Percentiles rank a stretch among this genome's conserved stretches.
phyloP scores from a whole-genome alignment of 805 yeast species.

The Lipomyces mesembrius region DNA sequence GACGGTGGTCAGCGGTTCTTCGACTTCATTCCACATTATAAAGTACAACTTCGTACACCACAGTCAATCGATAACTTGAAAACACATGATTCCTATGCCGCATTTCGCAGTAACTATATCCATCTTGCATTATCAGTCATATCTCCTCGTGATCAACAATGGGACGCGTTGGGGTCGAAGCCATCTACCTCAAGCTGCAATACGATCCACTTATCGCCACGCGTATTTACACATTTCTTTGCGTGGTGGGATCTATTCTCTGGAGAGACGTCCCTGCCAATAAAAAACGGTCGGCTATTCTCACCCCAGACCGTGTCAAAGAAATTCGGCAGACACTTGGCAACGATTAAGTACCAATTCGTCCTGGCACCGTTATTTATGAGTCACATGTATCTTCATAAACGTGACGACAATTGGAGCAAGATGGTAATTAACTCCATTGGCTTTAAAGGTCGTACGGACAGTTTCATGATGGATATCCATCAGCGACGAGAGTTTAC shows the following conservation, averaged over 20 bases:
- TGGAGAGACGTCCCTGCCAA: constrained; percentile 78
- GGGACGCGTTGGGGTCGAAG: constrained; percentile 35
- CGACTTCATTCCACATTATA: constrained; percentile 65
- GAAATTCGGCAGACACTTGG: constrained; percentile 75
- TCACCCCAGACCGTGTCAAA: constrained; percentile 51
- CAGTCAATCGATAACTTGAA: constrained; percentile 52
- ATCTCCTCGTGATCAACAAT: constrained; percentile 46
- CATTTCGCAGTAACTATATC: constrained; percentile 79
- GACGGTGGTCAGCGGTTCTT: constrained; percentile 51
- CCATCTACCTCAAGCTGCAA: constrained; percentile 52
- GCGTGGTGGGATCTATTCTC: constrained; percentile 86
- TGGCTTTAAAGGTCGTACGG: constrained; percentile 71
- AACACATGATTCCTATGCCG: constrained; percentile 76
- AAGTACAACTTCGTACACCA: constrained; percentile 65
- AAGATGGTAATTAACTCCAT: constrained; percentile 54
- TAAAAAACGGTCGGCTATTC: constrained; percentile 75
- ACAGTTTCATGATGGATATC: constrained; percentile 62
- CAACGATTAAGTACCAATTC: constrained; percentile 79
- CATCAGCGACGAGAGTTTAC: constrained; percentile 58
- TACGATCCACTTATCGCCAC: constrained; percentile 77
- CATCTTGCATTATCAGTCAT: constrained; percentile 67
- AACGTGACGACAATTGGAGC: constrained; percentile 51
- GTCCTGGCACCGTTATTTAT: constrained; percentile 72
- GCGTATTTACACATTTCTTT: constrained; percentile 67
- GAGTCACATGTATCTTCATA: constrained; percentile 68